Evolutionary conservation across 169 alveolate genomes (phyloP), one percentile per base, ranked within the genome.

Genomic region (Eimeria tenella): DNA sequence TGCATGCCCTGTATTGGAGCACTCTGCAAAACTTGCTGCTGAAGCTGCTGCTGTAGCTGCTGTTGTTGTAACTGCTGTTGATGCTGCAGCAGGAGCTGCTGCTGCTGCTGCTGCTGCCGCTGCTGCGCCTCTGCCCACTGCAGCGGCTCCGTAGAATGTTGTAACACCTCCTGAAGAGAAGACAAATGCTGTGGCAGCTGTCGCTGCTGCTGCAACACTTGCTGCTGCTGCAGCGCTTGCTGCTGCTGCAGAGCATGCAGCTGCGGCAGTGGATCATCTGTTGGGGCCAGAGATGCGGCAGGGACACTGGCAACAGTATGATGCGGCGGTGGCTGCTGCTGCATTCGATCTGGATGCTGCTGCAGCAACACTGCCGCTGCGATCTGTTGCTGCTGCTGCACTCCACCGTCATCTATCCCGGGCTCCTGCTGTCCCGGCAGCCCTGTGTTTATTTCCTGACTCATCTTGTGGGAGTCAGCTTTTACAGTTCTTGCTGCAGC

Each of bases 221-320:
- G 84, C 84, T 74, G 84, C 25, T 74, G 84, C 52, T 74, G 84
- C 84, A 49, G 62, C 62, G 42, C 25, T 17, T 74, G 84, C 84
- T 74, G 84, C 84, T 42, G 23, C 84, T 74, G 84, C 0, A 74
- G 62, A 4, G 84, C 60, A 74, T 74, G 84, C 58, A 74, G 84
- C 84, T 74, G 84, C 84, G 58, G 60, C 42, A 49, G 7, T 15
- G 84, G 84, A 15, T 74, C 62, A 42, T 56, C 42, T 10, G 84
- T 23, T 4, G 42, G 42, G 25, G 84, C 0, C 42, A 42, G 60
- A 5, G 84, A 13, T 8, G 84, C 84, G 42, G 84, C 8, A 49
- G 84, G 62, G 23, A 17, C 84, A 42, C n/a, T 56, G 23, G 60
- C 62, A 10, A 56, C 21, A 5, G 31, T 25, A 17, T 5, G 84